These are phyloP conservation scores for Falciphora oryzae DNA, from an alignment of 2,329 filamentous ascomycete genomes.

Conservation along the genomic window DNA sequence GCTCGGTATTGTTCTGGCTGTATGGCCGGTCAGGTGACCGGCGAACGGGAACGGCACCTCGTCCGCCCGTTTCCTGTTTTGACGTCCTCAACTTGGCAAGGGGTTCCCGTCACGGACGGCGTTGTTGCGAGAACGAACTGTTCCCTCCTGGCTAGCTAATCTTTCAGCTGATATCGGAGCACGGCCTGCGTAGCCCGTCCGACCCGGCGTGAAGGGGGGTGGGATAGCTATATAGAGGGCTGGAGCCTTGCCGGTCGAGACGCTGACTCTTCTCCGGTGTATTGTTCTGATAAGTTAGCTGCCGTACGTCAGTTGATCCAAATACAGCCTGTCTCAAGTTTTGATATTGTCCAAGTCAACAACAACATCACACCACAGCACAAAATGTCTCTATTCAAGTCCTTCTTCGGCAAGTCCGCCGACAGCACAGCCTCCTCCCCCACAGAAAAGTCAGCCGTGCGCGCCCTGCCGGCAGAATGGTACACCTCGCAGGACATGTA, in stretches of 20 bases:
- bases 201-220: background rate
- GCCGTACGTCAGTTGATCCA: no score
- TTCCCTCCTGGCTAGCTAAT: background rate
- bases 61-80: background rate
- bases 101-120: background rate
- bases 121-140: background rate
- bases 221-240: constrained; percentile 5
- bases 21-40: constrained; percentile 6
- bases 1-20: background rate
- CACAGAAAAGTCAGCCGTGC: constrained; percentile 21
- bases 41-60: constrained; percentile 2
- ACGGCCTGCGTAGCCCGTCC: constrained; percentile 3
- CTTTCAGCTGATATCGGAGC: constrained; percentile 1
- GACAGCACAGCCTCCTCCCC: background rate
- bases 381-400: constrained; percentile 27
- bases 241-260: background rate
- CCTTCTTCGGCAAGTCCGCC: constrained; percentile 29
- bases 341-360: background rate
- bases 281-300: background rate
- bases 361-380: constrained; percentile 3
- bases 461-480: constrained; percentile 45
- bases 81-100: background rate
- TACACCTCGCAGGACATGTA: constrained; percentile 48
- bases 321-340: no score
- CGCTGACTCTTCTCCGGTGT: background rate